phyloP scores from a whole-genome alignment of 169 alveolate species.

The Amoebophrya sp. region DNA sequence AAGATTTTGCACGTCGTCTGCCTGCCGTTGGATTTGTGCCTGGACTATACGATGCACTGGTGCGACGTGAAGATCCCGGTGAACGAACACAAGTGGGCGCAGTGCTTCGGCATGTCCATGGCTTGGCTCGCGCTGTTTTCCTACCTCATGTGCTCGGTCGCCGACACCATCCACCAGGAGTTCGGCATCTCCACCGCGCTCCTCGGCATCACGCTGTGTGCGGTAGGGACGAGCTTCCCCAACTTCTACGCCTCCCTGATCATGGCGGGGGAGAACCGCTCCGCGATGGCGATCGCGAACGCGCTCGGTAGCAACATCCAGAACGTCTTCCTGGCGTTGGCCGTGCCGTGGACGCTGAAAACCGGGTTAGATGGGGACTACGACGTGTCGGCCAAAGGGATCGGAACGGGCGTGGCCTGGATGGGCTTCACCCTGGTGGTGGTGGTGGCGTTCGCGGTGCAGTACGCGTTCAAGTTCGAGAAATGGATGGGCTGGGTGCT shows the following conservation, averaged over 20 bases:
- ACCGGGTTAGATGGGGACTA: background rate
- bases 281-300: slow-evolving; percentile 18
- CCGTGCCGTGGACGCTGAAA: slow-evolving; percentile 11
- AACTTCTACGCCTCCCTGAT: slow-evolving; percentile 13
- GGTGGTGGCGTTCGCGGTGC: background rate
- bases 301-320: slow-evolving; percentile 15
- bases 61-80: slow-evolving; percentile 8
- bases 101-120: background rate
- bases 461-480: background rate
- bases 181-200: slow-evolving; percentile 14
- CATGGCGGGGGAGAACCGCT: slow-evolving; percentile 11
- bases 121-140: slow-evolving; percentile 17
- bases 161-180: slow-evolving; percentile 2
- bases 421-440: slow-evolving; percentile 9
- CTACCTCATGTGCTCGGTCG: slow-evolving; percentile 4
- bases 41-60: slow-evolving; percentile 1
- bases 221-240: slow-evolving; percentile 18
- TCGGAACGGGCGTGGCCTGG: background rate
- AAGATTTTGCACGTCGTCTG: background rate
- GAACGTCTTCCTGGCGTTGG: slow-evolving; percentile 17
- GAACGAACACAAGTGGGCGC: background rate
- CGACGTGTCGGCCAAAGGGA: background rate
- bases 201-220: slow-evolving; percentile 15
- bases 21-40: background rate
- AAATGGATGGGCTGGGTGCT: slow-evolving; percentile 5